phyloP scores from a whole-genome alignment of 768 basidiomycete genomes.

The Mycena rebaudengoi region DNA sequence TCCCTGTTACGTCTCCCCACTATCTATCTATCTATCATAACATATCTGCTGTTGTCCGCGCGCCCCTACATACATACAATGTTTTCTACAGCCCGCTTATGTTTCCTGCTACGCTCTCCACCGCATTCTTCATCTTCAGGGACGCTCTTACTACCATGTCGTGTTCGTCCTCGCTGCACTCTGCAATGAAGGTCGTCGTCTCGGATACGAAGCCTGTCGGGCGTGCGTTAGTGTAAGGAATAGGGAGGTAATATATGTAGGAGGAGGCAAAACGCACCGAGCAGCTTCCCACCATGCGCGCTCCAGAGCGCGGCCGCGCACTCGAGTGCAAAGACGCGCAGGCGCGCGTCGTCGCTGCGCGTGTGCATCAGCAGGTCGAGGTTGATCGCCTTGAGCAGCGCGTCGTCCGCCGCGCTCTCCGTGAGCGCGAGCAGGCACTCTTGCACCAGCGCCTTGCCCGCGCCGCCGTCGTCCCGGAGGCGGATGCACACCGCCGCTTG shows the following conservation, averaged over 20 bases:
- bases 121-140: slow-evolving; percentile 71
- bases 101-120: slow-evolving; percentile 77
- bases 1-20: slow-evolving; percentile 13
- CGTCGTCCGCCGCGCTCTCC: slow-evolving; percentile 62
- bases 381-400: slow-evolving; percentile 83
- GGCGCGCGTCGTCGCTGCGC: slow-evolving; percentile 76
- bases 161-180: slow-evolving; percentile 90
- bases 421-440: slow-evolving; percentile 65
- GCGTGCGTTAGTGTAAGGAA: not conserved
- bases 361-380: slow-evolving; percentile 88
- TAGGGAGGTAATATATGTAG: not conserved
- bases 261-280: slow-evolving; percentile 55
- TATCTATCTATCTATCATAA: no score
- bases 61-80: slow-evolving; percentile 7
- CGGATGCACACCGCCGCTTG: slow-evolving; percentile 67
- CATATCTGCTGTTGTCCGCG: no score
- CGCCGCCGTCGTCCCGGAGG: slow-evolving; percentile 39
- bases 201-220: slow-evolving; percentile 77
- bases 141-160: slow-evolving; percentile 80
- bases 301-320: slow-evolving; percentile 82
- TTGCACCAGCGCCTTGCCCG: slow-evolving; percentile 50
- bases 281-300: slow-evolving; percentile 74
- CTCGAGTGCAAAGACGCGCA: slow-evolving; percentile 75
- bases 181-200: slow-evolving; percentile 86
- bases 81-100: slow-evolving; percentile 54